phyloP scores from a whole-genome alignment of 805 yeast genomes.

The Komagataella ulmi region DNA sequence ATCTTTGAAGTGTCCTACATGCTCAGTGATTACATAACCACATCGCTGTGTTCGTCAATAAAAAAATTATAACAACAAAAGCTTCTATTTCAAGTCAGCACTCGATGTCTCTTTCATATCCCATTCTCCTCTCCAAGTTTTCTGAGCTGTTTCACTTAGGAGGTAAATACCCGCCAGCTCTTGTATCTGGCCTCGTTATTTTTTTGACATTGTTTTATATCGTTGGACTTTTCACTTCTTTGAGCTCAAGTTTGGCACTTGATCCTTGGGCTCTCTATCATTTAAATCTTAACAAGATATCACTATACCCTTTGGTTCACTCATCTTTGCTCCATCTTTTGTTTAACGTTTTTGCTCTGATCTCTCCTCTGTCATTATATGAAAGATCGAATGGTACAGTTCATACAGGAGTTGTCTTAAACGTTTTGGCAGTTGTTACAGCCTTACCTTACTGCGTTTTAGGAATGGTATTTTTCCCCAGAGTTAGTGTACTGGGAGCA shows the following conservation, averaged over 20 bases:
- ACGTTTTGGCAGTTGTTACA: conserved; percentile 53
- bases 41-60: not conserved
- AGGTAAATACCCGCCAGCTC: conserved; percentile 36
- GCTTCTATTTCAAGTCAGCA: not conserved
- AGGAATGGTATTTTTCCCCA: conserved; percentile 37
- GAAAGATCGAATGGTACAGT: conserved; percentile 74
- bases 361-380: conserved; percentile 48
- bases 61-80: not conserved
- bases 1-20: too few relatives aligned
- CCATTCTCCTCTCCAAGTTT: not conserved
- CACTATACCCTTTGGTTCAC: conserved; percentile 67
- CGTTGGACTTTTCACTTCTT: conserved; percentile 14
- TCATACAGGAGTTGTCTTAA: conserved; percentile 70
- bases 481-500: conserved; percentile 47
- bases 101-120: not conserved
- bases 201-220: conserved; percentile 36
- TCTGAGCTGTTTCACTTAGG: not conserved
- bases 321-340: conserved; percentile 44
- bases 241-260: conserved; percentile 29
- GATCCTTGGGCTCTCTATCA: conserved; percentile 40
- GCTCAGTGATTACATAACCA: not conserved
- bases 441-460: conserved; percentile 49
- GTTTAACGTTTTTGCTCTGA: conserved; percentile 42
- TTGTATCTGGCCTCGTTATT: conserved; percentile 45
- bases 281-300: conserved; percentile 27